Percentiles rank a stretch among this genome's conserved stretches.
Conservation (phyloP, 768 basidiomycete genomes). For the Ephemerocybe angulata region DNA sequence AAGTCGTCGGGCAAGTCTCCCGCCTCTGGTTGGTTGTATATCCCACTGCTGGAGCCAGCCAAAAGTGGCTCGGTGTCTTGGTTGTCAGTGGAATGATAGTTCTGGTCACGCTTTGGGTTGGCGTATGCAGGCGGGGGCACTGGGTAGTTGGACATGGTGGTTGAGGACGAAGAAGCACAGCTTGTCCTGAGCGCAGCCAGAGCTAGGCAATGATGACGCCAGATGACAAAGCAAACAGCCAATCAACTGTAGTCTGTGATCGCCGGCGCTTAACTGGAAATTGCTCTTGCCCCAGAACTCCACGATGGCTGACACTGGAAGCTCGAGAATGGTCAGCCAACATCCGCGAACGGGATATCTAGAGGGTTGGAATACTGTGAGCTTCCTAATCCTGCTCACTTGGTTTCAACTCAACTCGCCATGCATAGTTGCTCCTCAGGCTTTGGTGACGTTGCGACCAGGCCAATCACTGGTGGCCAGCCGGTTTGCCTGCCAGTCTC, state of each 20-base stretch:
- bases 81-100: slow-evolving; percentile 26
- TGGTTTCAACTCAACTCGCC: not conserved
- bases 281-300: not conserved
- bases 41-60: slow-evolving; percentile 48
- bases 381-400: not conserved
- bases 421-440: not conserved
- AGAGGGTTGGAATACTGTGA: not conserved
- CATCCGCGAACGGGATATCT: not conserved
- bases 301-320: not conserved
- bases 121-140: slow-evolving; percentile 62
- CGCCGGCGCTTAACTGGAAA: not conserved
- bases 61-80: slow-evolving; percentile 55
- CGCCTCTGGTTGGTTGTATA: slow-evolving; percentile 68
- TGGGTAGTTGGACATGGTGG: slow-evolving; percentile 60
- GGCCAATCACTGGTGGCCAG: not conserved
- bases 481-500: too few species aligned
- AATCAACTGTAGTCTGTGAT: not conserved
- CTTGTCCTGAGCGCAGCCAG: not conserved
- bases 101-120: slow-evolving; percentile 31
- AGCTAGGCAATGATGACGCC: slow-evolving; percentile 1
- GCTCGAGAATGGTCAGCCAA: not conserved
- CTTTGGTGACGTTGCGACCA: not conserved
- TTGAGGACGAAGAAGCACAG: slow-evolving; percentile 14
- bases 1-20: slow-evolving; percentile 91
- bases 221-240: slow-evolving; percentile 1